Evolutionary conservation across 2,329 filamentous ascomycete genomes (phyloP).

Genomic region (Aspergillus vadensis): DNA sequence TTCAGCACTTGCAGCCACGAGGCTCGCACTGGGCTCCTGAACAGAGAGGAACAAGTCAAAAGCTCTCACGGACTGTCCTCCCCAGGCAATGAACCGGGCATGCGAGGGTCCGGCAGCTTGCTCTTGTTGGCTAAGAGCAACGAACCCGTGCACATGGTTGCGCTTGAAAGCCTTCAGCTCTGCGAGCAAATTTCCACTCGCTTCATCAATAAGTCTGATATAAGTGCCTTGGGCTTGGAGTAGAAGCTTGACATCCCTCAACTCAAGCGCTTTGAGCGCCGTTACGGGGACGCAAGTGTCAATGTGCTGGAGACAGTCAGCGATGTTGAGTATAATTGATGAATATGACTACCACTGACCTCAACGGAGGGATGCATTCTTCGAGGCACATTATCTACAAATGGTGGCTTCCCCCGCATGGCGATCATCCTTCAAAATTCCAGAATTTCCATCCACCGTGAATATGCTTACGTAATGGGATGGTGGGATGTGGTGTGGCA

Average conservation of each 20-base stretch:
- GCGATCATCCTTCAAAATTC: slow-evolving; percentile 19
- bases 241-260: slow-evolving; percentile 32
- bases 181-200: slow-evolving; percentile 30
- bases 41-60: slow-evolving; percentile 39
- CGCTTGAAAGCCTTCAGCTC: slow-evolving; percentile 38
- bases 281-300: slow-evolving; percentile 49
- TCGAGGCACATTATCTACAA: slow-evolving; percentile 20
- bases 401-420: slow-evolving; percentile 17
- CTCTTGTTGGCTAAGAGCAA: slow-evolving; percentile 27
- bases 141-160: slow-evolving; percentile 44
- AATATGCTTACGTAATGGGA: slow-evolving; percentile 24
- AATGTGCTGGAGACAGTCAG: slow-evolving; percentile 39
- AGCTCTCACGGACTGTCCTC: slow-evolving; percentile 58
- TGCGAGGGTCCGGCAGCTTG: slow-evolving; percentile 14
- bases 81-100: slow-evolving; percentile 64
- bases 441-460: slow-evolving; percentile 20
- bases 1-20: slow-evolving; percentile 43
- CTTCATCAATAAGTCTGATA: slow-evolving; percentile 36
- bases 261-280: slow-evolving; percentile 37
- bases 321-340: background rate
- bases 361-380: slow-evolving; percentile 34
- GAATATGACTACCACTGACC: slow-evolving; percentile 27
- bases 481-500: slow-evolving; percentile 12
- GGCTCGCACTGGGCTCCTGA: slow-evolving; percentile 20
- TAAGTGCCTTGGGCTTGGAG: slow-evolving; percentile 45